Percentiles rank a stretch among this genome's conserved stretches.
Conservation (phyloP, 768 basidiomycete species). For the Tubosaeta sp. region DNA sequence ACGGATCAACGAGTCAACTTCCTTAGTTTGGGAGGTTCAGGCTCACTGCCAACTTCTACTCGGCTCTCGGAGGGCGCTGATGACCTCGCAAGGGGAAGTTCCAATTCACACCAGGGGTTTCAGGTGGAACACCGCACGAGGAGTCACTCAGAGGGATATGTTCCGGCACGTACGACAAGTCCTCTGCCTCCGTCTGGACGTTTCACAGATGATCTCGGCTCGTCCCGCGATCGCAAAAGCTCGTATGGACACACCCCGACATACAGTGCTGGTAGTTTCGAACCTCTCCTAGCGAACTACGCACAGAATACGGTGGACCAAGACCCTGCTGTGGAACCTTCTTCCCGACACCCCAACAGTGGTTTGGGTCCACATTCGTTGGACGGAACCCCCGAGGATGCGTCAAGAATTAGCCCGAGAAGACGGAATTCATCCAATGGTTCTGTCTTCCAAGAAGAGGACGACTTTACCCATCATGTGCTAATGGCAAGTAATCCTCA, state of each 20-base stretch:
- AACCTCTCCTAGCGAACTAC: slow-evolving; percentile 53
- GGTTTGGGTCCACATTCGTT: slow-evolving; percentile 5
- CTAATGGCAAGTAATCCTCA: slow-evolving; percentile 41
- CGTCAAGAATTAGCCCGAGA: slow-evolving; percentile 21
- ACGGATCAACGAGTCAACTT: slow-evolving; percentile 39
- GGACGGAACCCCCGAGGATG: slow-evolving; percentile 25
- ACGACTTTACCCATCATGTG: slow-evolving; percentile 54
- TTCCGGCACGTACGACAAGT: slow-evolving; percentile 43
- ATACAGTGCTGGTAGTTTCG: slow-evolving; percentile 54
- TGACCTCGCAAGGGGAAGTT: slow-evolving; percentile 22
- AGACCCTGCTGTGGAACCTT: slow-evolving; percentile 13
- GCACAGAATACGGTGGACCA: slow-evolving; percentile 26
- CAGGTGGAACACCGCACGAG: slow-evolving; percentile 9
- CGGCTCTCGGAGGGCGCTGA: slow-evolving; percentile 31
- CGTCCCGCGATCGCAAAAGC: slow-evolving; percentile 28
- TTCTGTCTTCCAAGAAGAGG: slow-evolving; percentile 41
- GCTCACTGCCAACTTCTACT: slow-evolving; percentile 25
- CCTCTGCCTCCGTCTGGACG: slow-evolving; percentile 36
- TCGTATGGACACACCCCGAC: slow-evolving; percentile 42
- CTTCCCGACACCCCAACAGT: slow-evolving; percentile 4
- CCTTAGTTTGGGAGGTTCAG: slow-evolving; percentile 14
- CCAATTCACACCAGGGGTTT: slow-evolving; percentile 55
- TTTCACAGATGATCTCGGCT: slow-evolving; percentile 19
- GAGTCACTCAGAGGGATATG: slow-evolving; percentile 36
- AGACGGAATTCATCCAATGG: slow-evolving; percentile 20